Base-by-base conservation (phyloP, 1,284 basidiomycete genomes). In the Filobasidium uniguttulatum region DNA sequence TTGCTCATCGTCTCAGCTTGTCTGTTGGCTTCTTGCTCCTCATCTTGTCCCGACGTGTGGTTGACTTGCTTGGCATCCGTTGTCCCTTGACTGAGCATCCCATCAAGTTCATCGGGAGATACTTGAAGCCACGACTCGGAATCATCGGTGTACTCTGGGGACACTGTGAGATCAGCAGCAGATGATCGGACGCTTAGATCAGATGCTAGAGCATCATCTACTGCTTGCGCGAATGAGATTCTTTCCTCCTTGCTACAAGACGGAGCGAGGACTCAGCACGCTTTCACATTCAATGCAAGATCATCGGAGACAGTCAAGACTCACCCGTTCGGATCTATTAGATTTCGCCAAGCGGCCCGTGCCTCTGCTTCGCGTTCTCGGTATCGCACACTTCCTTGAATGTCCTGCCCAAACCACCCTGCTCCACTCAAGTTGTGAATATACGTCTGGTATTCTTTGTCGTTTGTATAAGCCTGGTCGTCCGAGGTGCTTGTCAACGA, bases 351-450 rank as follows among this genome's bases (percentile, higher is more conserved):
- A 1, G 76, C 75, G 20, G 74, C 67, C 5, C 72, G 76, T 4
- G 88, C 89, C 54, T 79, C 78, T 44, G 69, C 70, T 66, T 93
- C 87, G 26, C 82, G 73, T 23, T 71, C 68, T 36, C 75, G 78
- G 86, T 86, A 94, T 17, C 74, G 63, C 51, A 75, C 72, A 12
- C 86, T 90, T 0, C 82, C 86, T 64, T 85, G 74, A 0, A 80
- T 50, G 65, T 91, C 83, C 15, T 73, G 72, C 50, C 75, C 76
- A 64, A 93, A 96, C 67, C 84, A 94, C 10, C 79, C 79, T 2
- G 74, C 72, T 14, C 73, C 71, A 30, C 67, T 63, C 15, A 93
- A 72, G 35, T 76, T 80, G 46, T 76, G 65, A 44, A 89, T 73
- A 63, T 85, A 93, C 53, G 49, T 49, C 33, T 55, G 30, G 50